These are phyloP conservation scores for Vitis cinerea DNA, from an alignment of 164 flowering plant genomes.

Conservation along the genomic window DNA sequence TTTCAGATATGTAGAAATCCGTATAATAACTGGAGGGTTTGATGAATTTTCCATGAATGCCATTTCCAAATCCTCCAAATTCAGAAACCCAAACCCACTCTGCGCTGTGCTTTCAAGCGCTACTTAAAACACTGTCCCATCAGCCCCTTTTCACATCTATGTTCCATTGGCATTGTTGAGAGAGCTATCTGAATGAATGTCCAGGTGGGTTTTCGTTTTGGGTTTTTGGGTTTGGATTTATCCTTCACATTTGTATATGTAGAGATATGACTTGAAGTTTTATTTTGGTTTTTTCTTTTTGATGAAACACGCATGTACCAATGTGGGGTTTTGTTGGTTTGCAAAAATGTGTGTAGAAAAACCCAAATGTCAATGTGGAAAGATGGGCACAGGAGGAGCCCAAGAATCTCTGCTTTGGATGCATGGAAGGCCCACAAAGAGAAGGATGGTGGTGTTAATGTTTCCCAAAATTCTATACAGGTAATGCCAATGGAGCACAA, in stretches of 20 bases:
- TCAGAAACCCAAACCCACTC: neutral
- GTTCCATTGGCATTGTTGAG: too few species aligned
- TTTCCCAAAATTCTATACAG: neutral
- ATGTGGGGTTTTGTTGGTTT: constrained; percentile 11
- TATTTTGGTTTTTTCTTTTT: neutral
- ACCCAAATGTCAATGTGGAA: constrained; percentile 21
- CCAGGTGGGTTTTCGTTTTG: constrained; percentile 23
- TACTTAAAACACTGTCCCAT: too few species aligned
- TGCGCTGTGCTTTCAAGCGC: neutral
- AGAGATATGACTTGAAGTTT: too few species aligned
- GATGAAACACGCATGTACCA: neutral
- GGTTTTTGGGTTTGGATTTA: too few species aligned
- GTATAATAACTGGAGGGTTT: constrained; percentile 6
- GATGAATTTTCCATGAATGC: constrained; percentile 10
- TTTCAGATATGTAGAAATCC: neutral
- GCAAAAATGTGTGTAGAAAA: constrained; percentile 11
- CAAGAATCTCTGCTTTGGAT: constrained; percentile 24
- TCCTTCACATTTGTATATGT: neutral
- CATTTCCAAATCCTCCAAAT: constrained; percentile 11
- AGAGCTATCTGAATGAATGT: constrained; percentile 9
- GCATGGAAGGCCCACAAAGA: constrained; percentile 17
- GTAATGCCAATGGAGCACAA: neutral
- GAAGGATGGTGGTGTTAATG: neutral
- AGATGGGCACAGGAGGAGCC: constrained; percentile 45
- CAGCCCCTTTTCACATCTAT: too few species aligned